A percentile compares a stretch with the other conserved stretches of the same genome.
phyloP scores from a whole-genome alignment of 768 basidiomycete genomes.

The Aureoboletus auriporus region DNA sequence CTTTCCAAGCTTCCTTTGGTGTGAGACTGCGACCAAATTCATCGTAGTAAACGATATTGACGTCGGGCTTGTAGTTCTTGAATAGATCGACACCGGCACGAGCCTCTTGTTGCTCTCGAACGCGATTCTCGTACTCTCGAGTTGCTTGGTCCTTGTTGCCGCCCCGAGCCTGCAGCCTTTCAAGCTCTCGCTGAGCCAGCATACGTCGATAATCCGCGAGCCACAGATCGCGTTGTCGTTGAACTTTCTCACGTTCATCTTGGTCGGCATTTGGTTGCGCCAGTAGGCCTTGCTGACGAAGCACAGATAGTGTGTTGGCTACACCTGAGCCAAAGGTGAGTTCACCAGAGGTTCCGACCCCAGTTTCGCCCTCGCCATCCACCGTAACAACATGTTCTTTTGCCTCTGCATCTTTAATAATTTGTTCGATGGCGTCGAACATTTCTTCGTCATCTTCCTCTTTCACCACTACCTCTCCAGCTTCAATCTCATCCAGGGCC shows the following conservation, averaged over 20 bases:
- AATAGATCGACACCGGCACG: constrained; percentile 76
- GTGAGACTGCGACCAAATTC: constrained; percentile 88
- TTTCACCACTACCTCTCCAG: constrained; percentile 74
- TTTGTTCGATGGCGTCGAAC: constrained; percentile 72
- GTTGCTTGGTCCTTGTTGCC: constrained; percentile 87
- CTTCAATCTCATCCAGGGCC: constrained; percentile 71
- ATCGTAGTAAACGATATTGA: constrained; percentile 95
- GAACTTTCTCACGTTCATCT: constrained; percentile 72
- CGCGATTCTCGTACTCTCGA: constrained; percentile 90
- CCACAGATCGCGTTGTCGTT: constrained; percentile 87
- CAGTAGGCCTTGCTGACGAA: constrained; percentile 89
- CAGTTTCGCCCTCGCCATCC: constrained; percentile 26
- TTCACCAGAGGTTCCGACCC: constrained; percentile 66
- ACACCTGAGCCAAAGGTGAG: constrained; percentile 80
- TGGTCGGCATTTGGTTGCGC: constrained; percentile 61
- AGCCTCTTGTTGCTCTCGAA: constrained; percentile 89
- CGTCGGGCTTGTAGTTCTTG: constrained; percentile 94
- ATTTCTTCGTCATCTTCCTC: constrained; percentile 79
- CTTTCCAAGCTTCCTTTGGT: constrained; percentile 98
- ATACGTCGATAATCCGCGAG: constrained; percentile 78
- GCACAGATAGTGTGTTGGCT: constrained; percentile 82
- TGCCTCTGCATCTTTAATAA: constrained; percentile 58
- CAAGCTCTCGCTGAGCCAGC: constrained; percentile 75
- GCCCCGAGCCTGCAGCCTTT: constrained; percentile 72
- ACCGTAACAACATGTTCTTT: constrained; percentile 42